phyloP scores from a whole-genome alignment of 2,329 filamentous ascomycete genomes.

The Colletotrichum liriopes region DNA sequence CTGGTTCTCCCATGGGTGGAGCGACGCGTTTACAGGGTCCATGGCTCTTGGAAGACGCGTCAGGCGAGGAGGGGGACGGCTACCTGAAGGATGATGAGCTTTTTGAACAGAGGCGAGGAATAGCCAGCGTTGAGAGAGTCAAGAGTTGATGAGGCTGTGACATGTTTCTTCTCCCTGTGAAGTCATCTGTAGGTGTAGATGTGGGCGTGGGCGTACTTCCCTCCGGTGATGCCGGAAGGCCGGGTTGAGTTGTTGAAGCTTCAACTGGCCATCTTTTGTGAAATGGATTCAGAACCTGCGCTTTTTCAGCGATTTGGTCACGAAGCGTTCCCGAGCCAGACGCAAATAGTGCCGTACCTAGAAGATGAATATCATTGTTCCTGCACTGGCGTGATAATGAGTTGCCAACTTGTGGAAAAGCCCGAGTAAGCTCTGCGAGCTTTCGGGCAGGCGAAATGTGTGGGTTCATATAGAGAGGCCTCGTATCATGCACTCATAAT shows the following conservation, averaged over 20 bases:
- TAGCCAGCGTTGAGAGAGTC: neutral
- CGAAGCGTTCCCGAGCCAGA: neutral
- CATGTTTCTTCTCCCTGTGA: neutral
- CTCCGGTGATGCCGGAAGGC: neutral
- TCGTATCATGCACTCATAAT: neutral
- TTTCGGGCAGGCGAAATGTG: neutral
- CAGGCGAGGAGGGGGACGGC: neutral
- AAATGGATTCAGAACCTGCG: neutral
- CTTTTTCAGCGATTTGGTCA: neutral
- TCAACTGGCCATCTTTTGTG: neutral
- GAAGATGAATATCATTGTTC: neutral
- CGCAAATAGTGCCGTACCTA: neutral
- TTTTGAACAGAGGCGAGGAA: neutral
- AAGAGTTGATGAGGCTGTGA: neutral
- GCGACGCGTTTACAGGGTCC: slow-evolving; percentile 28
- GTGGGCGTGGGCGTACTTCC: neutral
- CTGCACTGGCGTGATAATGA: neutral
- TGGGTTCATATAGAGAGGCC: neutral
- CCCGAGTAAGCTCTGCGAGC: too few species aligned
- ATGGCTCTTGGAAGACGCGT: slow-evolving; percentile 21
- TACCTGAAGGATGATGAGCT: neutral
- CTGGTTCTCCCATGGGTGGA: slow-evolving; percentile 24
- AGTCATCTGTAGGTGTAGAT: neutral
- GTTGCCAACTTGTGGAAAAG: too few species aligned
- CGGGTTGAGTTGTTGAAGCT: neutral